Evolutionary conservation across 2,329 filamentous ascomycete species (phyloP), one percentile per base, ranked within the genome.

Genomic region (Ophiostoma piceae): DNA sequence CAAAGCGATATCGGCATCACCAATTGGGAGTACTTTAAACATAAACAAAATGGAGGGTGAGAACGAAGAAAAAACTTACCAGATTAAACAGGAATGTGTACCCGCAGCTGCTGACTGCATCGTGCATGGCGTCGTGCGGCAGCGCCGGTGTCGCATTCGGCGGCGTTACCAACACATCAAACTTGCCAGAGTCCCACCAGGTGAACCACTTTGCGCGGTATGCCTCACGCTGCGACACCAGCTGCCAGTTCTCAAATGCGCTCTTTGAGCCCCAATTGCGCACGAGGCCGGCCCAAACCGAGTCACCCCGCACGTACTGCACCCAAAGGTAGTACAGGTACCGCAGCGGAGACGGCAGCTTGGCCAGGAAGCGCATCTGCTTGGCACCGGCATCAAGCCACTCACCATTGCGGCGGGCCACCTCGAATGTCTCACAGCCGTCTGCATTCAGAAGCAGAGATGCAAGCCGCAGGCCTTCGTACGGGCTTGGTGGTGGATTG

Each of bases 81-180:
- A 97, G 74, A 75, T 97, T 97, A 82, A 95, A 98, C 70, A 97
- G 80, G 77, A 97, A 97, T 0, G 94, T 97, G 77, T 98, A 97
- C 0, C 92, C 93, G 75, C 94, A 97, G 74, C 89, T 92, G 72
- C 90, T 91, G 64, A 95, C 88, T 2, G 92, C 92, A 75, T 94
- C 89, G 74, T 87, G 87, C 92, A 97, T 97, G 0, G 88, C 93
- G 66, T 89, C 87, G 77, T 96, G 93, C 0, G 93, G 93, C 3
- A 96, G 87, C 0, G 94, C 94, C 1, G 94, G 93, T 0, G 92
- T 96, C 0, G 94, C 92, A 77, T 97, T 97, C 0, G 90, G 92
- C n/a, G 91, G 90, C 11, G 90, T 88, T 43, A 97, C 79, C 74
- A 97, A 84, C 73, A 94, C 89, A 79, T 97, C 94, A 73, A 94